Evolutionary conservation across 345 rosid species (phyloP).

Genomic region (Pugionium dolabratum): DNA sequence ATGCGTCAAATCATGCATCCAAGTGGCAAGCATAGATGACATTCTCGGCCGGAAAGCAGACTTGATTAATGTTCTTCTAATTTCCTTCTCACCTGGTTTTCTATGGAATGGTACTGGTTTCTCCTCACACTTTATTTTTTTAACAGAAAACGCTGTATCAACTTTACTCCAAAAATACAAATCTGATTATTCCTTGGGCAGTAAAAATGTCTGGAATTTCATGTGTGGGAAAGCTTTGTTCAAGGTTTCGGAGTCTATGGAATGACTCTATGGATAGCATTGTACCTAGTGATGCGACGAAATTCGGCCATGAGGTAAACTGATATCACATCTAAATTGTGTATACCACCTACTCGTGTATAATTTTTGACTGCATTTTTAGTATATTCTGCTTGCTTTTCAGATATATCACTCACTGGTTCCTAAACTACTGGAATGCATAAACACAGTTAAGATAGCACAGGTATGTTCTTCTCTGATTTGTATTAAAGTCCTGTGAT

Average conservation of each 20-base stretch:
- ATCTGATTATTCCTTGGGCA: conserved; percentile 42
- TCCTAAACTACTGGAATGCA: conserved; percentile 66
- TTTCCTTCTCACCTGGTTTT: conserved; percentile 66
- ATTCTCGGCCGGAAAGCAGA: conserved; percentile 56
- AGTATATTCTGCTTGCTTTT: conserved; percentile 29
- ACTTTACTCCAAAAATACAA: conserved; percentile 4
- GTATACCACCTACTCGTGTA: background rate
- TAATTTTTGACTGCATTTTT: conserved; percentile 17
- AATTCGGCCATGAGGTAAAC: conserved; percentile 68
- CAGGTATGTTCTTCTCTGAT: conserved; percentile 57
- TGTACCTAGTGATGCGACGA: conserved; percentile 41
- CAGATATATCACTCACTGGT: conserved; percentile 64
- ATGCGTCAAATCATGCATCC: conserved; percentile 65
- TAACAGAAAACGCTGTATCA: background rate
- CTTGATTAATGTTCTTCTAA: conserved; percentile 52
- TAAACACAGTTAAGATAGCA: conserved; percentile 76
- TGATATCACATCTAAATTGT: background rate
- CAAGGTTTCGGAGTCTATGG: conserved; percentile 49
- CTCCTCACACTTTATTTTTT: conserved; percentile 14
- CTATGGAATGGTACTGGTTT: conserved; percentile 76
- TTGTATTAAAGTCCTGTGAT: background rate
- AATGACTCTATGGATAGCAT: conserved; percentile 45
- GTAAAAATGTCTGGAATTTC: conserved; percentile 78
- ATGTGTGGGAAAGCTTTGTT: conserved; percentile 69
- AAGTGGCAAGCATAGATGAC: conserved; percentile 58